phyloP scores from a whole-genome alignment of 805 yeast species.

The Wickerhamiella bombiphila region DNA sequence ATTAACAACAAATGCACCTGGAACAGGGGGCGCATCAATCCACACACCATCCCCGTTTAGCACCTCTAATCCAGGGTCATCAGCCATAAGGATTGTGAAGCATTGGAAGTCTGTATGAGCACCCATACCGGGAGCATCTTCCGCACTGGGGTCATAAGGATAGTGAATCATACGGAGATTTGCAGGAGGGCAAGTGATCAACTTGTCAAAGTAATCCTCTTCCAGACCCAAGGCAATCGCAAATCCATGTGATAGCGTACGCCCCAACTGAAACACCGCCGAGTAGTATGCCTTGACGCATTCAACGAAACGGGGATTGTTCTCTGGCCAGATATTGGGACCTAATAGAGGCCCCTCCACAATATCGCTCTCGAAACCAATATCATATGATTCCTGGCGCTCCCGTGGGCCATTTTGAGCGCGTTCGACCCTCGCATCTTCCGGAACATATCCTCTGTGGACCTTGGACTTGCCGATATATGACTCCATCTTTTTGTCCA shows the following conservation, averaged over 20 bases:
- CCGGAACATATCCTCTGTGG: constrained; percentile 20
- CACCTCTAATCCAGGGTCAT: constrained; percentile 37
- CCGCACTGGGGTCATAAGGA: constrained; percentile 23
- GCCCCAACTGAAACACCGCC: constrained; percentile 32
- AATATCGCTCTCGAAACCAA: constrained; percentile 28
- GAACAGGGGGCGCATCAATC: constrained; percentile 39
- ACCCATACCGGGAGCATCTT: constrained; percentile 35
- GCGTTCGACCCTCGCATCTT: not conserved
- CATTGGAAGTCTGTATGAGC: constrained; percentile 46
- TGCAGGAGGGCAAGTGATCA: constrained; percentile 18
- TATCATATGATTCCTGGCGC: constrained; percentile 47
- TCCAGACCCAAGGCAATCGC: constrained; percentile 42
- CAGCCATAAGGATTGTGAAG: constrained; percentile 35
- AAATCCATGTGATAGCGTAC: constrained; percentile 31
- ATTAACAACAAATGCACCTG: constrained; percentile 37
- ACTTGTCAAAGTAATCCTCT: constrained; percentile 32
- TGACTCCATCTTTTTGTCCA: constrained; percentile 27
- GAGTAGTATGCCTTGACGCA: constrained; percentile 30
- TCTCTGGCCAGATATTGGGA: constrained; percentile 41
- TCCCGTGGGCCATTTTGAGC: constrained; percentile 26
- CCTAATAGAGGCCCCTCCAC: constrained; percentile 31
- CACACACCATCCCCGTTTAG: constrained; percentile 41
- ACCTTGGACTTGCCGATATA: constrained; percentile 39
- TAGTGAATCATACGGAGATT: constrained; percentile 40
- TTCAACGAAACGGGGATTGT: constrained; percentile 32